Evolutionary conservation across 1,284 basidiomycete genomes (phyloP).

Genomic region (Heterobasidion annosum): DNA sequence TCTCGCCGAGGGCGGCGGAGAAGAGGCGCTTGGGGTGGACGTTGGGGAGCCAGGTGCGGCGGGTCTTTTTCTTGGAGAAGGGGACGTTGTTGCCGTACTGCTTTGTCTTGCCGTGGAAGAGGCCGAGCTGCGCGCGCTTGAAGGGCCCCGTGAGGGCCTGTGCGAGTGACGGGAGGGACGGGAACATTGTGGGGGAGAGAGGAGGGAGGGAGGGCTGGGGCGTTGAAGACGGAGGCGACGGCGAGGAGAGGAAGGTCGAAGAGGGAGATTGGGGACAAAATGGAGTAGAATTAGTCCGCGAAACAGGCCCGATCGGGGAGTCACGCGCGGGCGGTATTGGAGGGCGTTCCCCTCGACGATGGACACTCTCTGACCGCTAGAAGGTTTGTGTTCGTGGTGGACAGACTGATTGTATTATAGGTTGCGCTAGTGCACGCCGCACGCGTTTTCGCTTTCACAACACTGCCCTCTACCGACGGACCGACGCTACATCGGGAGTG

Average conservation of each 20-base stretch:
- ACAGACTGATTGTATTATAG: too few species aligned
- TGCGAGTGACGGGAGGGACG: conserved; percentile 21
- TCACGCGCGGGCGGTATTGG: too few species aligned
- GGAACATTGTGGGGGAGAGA: conserved; percentile 20
- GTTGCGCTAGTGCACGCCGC: too few species aligned
- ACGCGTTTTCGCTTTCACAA: too few species aligned
- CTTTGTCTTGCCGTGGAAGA: conserved; percentile 75
- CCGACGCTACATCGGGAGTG: too few species aligned
- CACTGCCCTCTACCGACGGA: too few species aligned
- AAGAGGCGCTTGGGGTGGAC: conserved; percentile 65
- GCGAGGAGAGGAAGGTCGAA: background rate
- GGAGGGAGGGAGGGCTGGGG: background rate
- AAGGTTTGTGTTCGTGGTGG: too few species aligned
- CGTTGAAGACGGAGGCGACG: background rate
- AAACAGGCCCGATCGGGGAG: too few species aligned
- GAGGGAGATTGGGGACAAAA: background rate
- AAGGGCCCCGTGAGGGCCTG: conserved; percentile 43
- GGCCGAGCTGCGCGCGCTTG: conserved; percentile 66
- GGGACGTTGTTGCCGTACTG: conserved; percentile 88
- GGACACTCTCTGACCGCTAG: too few species aligned
- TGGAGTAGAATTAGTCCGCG: too few species aligned
- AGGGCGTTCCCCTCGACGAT: too few species aligned
- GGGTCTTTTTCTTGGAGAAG: conserved; percentile 87
- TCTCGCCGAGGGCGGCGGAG: conserved; percentile 53
- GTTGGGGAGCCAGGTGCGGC: conserved; percentile 85